These are phyloP conservation scores for Physaria fendleri DNA, from an alignment of 345 rosid species.

Conservation along the genomic window DNA sequence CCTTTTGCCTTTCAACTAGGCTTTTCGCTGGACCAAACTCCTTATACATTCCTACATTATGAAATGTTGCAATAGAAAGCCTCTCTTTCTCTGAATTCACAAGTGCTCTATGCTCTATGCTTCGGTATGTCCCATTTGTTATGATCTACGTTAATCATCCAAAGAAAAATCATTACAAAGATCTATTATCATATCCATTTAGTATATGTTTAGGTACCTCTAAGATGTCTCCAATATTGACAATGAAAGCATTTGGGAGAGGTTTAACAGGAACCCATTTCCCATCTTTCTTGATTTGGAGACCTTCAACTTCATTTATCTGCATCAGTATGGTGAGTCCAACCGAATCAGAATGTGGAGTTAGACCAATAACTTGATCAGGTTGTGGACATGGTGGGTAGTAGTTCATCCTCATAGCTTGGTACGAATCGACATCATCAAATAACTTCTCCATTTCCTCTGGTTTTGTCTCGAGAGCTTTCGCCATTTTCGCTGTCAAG, in stretches of 20 bases:
- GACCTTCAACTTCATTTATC: slow-evolving; percentile 42
- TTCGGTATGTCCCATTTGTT: too few species aligned
- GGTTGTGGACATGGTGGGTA: slow-evolving; percentile 68
- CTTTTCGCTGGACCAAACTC: too few species aligned
- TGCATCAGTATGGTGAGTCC: slow-evolving; percentile 53
- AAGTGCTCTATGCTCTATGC: too few species aligned
- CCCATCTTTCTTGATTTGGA: slow-evolving; percentile 45
- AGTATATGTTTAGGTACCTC: slow-evolving; percentile 27
- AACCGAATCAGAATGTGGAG: slow-evolving; percentile 41
- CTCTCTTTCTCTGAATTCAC: too few species aligned
- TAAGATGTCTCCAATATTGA: slow-evolving; percentile 51
- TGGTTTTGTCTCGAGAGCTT: slow-evolving; percentile 42
- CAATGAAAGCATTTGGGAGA: slow-evolving; percentile 41
- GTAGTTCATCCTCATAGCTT: slow-evolving; percentile 46
- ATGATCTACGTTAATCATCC: slow-evolving; percentile 23
- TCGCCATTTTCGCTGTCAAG: slow-evolving; percentile 35
- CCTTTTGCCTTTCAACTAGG: too few species aligned
- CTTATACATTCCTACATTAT: too few species aligned
- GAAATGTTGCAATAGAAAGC: too few species aligned
- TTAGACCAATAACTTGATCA: slow-evolving; percentile 37
- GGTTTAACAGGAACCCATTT: slow-evolving; percentile 47
- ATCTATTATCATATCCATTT: not conserved
- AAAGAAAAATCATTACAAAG: not conserved
- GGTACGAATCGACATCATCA: slow-evolving; percentile 22
- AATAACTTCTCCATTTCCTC: slow-evolving; percentile 37